Evolutionary conservation across 371 early-diverging fungal species (phyloP), one percentile per base, ranked within the genome.

Genomic region (Haplosporangium sp.): DNA sequence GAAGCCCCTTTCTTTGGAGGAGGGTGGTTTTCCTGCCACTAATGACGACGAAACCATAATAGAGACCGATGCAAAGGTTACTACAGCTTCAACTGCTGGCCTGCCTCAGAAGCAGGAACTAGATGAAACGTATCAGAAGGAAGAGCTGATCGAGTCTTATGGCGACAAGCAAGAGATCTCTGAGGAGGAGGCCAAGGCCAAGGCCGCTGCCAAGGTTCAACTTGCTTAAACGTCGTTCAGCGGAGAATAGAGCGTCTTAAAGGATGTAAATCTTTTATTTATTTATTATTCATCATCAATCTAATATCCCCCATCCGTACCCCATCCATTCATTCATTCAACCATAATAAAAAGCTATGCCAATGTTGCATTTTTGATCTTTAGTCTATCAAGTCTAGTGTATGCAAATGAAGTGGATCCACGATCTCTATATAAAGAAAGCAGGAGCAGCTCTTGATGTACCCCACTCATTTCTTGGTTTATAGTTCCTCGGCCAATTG

Each of bases 401-500:
- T 29, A 29, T 29, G 29, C 29, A 1, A 2, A 29, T 29, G 29
- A 29, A 29, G 29, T 2, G 29, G 29, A 29, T 29, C 29, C 4
- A 29, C 29, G 29, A 29, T 29, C 29, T 29, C 29, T 29, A 4
- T 29, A 4, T 29, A 29, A 29, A 29, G 29, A 29, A 29, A 29
- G 29, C 29, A 29, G 29, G 29, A 29, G 29, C 29, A 29, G 29
- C 46, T 46, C n/a, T 46, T 46, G 12, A 45, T 11, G 45, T 45
- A 13, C 45, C 43, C 45, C 11, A 50, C 37, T 20, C 18, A 36
- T 55, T 20, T 40, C 50, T 9, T 51, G 9, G 13, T 41, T 73
- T 41, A 71, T 16, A 79, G 61, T 7, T 64, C 65, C 45, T 64
- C 68, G 0, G 72, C 61, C 42, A 81, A 47, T 42, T 73, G 68